Evolutionary conservation across 73 alveolate species (phyloP).

Genomic region (Uronychia setigera): DNA sequence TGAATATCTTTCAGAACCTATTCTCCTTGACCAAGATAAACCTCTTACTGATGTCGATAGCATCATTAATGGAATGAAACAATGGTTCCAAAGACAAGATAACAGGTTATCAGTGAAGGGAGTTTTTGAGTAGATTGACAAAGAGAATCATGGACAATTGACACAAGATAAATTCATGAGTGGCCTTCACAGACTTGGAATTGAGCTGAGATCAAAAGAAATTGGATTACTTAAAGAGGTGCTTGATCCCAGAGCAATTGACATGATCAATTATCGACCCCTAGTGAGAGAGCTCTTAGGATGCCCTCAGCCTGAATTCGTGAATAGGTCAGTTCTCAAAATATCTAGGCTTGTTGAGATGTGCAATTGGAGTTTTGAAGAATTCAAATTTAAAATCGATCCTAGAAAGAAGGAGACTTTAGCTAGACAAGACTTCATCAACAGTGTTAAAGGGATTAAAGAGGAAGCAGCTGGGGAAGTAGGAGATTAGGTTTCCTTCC

Average conservation of each 20-base stretch:
- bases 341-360: slow-evolving; percentile 40
- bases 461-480: slow-evolving; percentile 17
- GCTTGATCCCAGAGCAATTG: slow-evolving; percentile 10
- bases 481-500: neutral
- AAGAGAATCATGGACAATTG: slow-evolving; percentile 44
- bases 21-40: slow-evolving; percentile 7
- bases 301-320: slow-evolving; percentile 46
- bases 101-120: slow-evolving; percentile 30
- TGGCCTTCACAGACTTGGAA: slow-evolving; percentile 19
- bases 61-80: slow-evolving; percentile 18
- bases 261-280: slow-evolving; percentile 1
- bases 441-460: neutral
- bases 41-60: slow-evolving; percentile 32
- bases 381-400: slow-evolving; percentile 21
- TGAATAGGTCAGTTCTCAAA: slow-evolving; percentile 10
- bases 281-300: slow-evolving; percentile 20
- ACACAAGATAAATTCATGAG: neutral
- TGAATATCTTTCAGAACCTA: slow-evolving; percentile 64
- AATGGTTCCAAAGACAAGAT: slow-evolving; percentile 42
- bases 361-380: slow-evolving; percentile 11
- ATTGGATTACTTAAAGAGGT: neutral
- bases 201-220: slow-evolving; percentile 14
- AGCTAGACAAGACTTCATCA: neutral
- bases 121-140: slow-evolving; percentile 51
- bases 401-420: slow-evolving; percentile 20